Base-by-base conservation (phyloP, 306 rosid genomes). In the Dryas drummondii region DNA sequence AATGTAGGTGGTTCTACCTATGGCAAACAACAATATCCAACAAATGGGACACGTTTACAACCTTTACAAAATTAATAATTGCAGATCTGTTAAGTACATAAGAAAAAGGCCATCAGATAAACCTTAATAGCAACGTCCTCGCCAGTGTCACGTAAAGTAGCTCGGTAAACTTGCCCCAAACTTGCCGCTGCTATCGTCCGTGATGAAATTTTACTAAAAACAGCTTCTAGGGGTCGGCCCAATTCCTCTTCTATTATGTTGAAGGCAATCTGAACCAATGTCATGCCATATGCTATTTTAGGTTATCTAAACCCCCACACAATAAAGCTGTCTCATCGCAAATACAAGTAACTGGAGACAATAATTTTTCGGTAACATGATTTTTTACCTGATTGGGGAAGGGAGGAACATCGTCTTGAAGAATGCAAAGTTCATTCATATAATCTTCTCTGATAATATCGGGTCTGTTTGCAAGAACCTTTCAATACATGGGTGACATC, bases 391-490 rank as follows among this genome's bases (percentile, higher is more conserved):
- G 86, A 82, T 90, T 92, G 65, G 99, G 97, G 84, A 94, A 94
- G 70, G 99, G 52, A 66, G 99, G 99, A 84, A 94, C 99, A 14
- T 94, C 99, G 72, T 94, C 97, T 84, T 94, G 99, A 83, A 94
- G 99, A 82, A 94, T 92, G 89, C 99, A 94, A 51, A 94, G 97
- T 73, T 94, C 99, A 81, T 90, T 94, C 99, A 94, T 92, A 82
- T 94, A 94, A 86, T 94, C 99, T 90, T 94, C 99, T 86, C 99
- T 89, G 22, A 94, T 92, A 74, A 94, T 94, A 77, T 94, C 99
- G 6, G 99, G 99, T 85, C 99, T 87, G 86, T 86, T 94, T 55
- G 99, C 99, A 84, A 94, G 97, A 77, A 94, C 98, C 98, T 94
- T 85, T 75, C 81, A 83, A 74, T 74, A 77, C 60, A 75, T 72